Evolutionary conservation across 495 filamentous ascomycete genomes (phyloP), one percentile per base, ranked within the genome.

Genomic region (Aspergillus biplanus): DNA sequence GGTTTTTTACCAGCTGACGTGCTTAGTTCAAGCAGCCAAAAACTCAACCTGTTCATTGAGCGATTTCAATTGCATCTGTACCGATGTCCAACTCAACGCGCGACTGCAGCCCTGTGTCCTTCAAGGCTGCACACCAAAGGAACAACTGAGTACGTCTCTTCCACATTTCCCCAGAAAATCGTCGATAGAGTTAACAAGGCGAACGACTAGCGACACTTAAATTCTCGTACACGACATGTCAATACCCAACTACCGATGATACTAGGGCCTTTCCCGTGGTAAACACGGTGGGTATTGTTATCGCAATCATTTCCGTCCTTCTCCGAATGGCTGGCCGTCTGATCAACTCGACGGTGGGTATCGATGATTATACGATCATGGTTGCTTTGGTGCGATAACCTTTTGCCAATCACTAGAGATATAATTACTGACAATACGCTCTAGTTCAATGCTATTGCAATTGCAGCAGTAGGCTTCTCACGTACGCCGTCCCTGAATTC

Each of bases 61-160:
- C 15, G 61, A 69, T 42, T 42, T 63, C 16, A 52, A 46, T 42
- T 69, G 66, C 37, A 69, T 69, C 11, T 69, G 67, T 56, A 62
- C 60, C 12, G 59, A 69, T 33, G 54, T n/a, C 1, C 27, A 55
- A 13, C 61, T 69, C n/a, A 66, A 64, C 35, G 61, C 39, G n/a
- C 27, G 48, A 34, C 33, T 69, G 35, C 56, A 21, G n/a, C 37
- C 12, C 7, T 69, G 67, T 56, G 58, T 69, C 15, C 34, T 48
- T 15, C 58, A 57, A 13, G 58, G 44, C 42, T 70, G 67, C 55
- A 67, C 58, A 39, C 37, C 62, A 13, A 65, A 63, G 37, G 62
- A 70, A 27, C 31, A 11, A 5, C 58, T 70, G 34, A 65, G 67
- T 70, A 44, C 33, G 65, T 64, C 27, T 7, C 44, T n/a, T 16